Evolutionary conservation across 805 yeast species (phyloP), one percentile per base, ranked within the genome.

Genomic region (Candida wancherniae): DNA sequence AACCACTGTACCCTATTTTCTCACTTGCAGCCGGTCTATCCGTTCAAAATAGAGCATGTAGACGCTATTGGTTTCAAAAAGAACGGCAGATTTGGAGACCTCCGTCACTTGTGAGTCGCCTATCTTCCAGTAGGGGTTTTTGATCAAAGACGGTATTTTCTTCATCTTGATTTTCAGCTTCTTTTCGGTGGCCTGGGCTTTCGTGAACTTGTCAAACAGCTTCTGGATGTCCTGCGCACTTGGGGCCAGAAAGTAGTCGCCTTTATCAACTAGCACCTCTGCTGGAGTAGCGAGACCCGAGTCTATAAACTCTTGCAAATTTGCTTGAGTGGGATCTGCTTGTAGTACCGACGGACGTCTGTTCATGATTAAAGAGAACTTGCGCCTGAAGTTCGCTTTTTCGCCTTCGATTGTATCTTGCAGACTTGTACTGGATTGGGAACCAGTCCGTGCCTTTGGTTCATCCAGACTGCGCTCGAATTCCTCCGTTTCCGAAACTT

Each of bases 31-130:
- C n/a, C 45, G 18, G 31, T 67, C 72, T 13, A 66, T 58, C 37
- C 73, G 59, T 51, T 88, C 95, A 50, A 84, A 92, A 48, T 84
- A 81, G 31, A 90, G 59, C 82, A 90, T 73, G 56, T 90, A 90
- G 2, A 77, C 95, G n/a, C 83, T 85, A 17, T 75, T 65, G 18
- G 75, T 74, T 47, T 86, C 95, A 33, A 60, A 64, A 24, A 84
- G 58, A 1, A 88, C 83, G 10, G 78, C 76, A 0, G 61, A 56
- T 3, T 61, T 50, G 9, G 73, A 64, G 6, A 71, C 77, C 51
- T 87, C 96, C 22, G 74, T 58, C 4, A 84, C 75, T 18, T 61
- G 64, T 2, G 83, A 66, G 57, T 92, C 97, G 39, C 94, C 84
- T 19, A 88, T 75, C 40, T 84, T 70, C 97, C 97, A 90, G 47